Percentiles rank a stretch among this genome's conserved stretches.
phyloP scores from a whole-genome alignment of 2,329 filamentous ascomycete genomes.

The Knufia petricola region DNA sequence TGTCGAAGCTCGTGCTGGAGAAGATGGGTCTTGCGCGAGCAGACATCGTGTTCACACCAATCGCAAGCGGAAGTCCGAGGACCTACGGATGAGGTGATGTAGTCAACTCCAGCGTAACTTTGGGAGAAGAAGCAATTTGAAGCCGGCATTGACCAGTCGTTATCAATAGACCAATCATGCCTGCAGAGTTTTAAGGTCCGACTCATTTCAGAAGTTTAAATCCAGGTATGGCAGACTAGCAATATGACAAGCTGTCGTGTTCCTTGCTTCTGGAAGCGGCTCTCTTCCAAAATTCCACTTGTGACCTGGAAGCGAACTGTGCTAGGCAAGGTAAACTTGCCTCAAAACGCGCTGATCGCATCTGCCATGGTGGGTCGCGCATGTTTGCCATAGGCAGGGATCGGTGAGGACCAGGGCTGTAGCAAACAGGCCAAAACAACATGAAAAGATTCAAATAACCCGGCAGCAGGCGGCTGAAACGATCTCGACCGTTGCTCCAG shows the following conservation, averaged over 20 bases:
- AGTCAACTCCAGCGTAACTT: background rate
- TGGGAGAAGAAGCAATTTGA: background rate
- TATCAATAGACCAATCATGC: background rate
- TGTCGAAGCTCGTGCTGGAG: background rate
- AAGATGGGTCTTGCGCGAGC: background rate
- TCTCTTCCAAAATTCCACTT: background rate
- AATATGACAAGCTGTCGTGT: background rate
- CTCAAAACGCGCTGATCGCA: background rate
- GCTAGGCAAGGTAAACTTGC: background rate
- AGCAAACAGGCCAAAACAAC: constrained; percentile 8
- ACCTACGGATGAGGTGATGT: background rate
- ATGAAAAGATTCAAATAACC: background rate
- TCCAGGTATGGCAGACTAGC: background rate
- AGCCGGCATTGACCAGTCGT: background rate
- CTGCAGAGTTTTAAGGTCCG: background rate
- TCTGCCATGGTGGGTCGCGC: background rate
- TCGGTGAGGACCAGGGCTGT: background rate
- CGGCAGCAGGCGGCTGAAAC: background rate
- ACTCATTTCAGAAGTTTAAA: background rate
- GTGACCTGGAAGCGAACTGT: constrained; percentile 3
- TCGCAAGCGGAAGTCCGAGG: background rate
- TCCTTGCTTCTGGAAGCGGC: background rate
- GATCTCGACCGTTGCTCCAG: background rate
- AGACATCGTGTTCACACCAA: background rate
- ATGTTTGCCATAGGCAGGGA: constrained; percentile 6